Evolutionary conservation across 2,329 filamentous ascomycete genomes (phyloP), one percentile per base, ranked within the genome.

Genomic region (Fusarium piperis): DNA sequence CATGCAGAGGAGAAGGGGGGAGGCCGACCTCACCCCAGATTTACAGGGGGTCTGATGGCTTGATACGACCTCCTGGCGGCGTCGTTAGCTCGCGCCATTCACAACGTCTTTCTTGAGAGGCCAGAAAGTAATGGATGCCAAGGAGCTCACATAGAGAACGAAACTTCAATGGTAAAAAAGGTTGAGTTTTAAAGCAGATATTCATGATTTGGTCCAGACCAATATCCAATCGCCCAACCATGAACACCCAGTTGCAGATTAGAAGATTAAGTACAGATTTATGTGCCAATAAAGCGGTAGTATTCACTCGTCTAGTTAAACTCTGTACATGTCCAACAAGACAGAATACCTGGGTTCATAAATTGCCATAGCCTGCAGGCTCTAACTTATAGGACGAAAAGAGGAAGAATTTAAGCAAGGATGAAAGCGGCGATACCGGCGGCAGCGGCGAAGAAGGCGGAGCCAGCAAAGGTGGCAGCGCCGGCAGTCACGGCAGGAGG

Each of bases 371-470:
- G 78, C 82, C 82, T 78, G 79, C 78, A 79, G 80, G 81, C 82
- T 80, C 80, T 77, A 77, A 80, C 79, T 75, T 67, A 78, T 75
- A 75, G 70, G 79, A 80, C 77, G 78, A 79, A 75, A 75, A 48
- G 28, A 20, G 76, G 67, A 78, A 74, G 68, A 55, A 79, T 79
- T 87, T 90, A 90, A 80, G 85, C 85, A 77, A 90, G 81, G 82
- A 86, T 76, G 78, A 88, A 81, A 78, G 86, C 88, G 68, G 82
- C 84, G 62, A 87, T 78, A 82, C 86, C 88, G 81, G 85, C 88
- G 55, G 82, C 84, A 73, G 84, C 87, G 79, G 88, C 88, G 78
- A 89, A 81, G 77, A 85, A 68, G 78, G 84, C 84, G 68, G 87
- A 89, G 83, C 85, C 86, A 70, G 83, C 83, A 76, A 89, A 78